A percentile compares a stretch with the other conserved stretches of the same genome.
Evolutionary conservation across 192 early-diverging fungal species (phyloP).

Genomic region (Linnemannia elongata): DNA sequence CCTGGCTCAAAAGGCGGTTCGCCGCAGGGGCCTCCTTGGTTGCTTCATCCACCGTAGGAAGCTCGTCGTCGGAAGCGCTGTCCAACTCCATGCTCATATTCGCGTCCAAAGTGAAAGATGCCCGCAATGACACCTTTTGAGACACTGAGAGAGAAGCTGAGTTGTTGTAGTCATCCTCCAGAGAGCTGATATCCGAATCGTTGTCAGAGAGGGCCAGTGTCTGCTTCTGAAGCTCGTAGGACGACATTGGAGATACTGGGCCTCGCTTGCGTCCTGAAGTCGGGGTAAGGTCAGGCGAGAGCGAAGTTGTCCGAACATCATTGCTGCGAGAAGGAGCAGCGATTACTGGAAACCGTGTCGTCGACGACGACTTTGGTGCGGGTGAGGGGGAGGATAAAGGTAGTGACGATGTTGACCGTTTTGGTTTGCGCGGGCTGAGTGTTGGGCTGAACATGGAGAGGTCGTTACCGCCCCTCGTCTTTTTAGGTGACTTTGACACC

Average conservation of each 20-base stretch:
- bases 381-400: background rate
- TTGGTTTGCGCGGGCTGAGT: conserved; percentile 45
- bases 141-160: background rate
- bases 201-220: conserved; percentile 27
- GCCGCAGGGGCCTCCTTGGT: background rate
- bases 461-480: background rate
- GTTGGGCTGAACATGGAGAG: conserved; percentile 47
- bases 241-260: conserved; percentile 18
- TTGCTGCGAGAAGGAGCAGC: background rate
- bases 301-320: background rate
- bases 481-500: conserved; percentile 13
- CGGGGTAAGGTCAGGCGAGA: background rate
- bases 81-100: conserved; percentile 3
- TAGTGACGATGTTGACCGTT: background rate
- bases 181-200: conserved; percentile 44
- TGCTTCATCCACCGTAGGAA: background rate
- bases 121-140: background rate
- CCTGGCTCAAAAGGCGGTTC: background rate
- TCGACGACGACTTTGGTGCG: background rate
- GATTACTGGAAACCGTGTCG: background rate
- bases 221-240: conserved; percentile 21
- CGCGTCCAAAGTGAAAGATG: conserved; percentile 7
- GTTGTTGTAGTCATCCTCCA: conserved; percentile 20
- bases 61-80: background rate
- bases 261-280: background rate